phyloP scores from a whole-genome alignment of 495 filamentous ascomycete genomes.

The Annulohypoxylon bovei region DNA sequence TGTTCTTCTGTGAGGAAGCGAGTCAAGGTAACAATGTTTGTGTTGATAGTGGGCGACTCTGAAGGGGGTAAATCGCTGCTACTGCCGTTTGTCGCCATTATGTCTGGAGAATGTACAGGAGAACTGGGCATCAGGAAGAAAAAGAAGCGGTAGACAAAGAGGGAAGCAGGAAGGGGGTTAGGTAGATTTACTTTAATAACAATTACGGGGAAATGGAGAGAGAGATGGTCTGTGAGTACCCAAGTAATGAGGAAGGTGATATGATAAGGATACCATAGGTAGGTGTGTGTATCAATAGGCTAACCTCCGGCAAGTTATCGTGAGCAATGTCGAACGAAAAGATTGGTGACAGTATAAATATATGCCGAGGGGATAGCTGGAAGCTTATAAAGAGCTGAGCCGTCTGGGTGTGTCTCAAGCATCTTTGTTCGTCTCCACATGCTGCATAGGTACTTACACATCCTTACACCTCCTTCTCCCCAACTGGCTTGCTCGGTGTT shows the following conservation, averaged over 20 bases:
- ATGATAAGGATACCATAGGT: constrained; percentile 11
- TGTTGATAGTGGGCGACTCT: constrained; percentile 83
- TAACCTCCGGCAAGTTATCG: constrained; percentile 37
- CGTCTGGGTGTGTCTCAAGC: not conserved
- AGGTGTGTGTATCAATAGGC: constrained; percentile 12
- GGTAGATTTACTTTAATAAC: constrained; percentile 7
- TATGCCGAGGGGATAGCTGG: constrained; percentile 36
- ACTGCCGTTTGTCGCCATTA: constrained; percentile 50
- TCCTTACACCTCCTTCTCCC: constrained; percentile 5
- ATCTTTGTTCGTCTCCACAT: constrained; percentile 21
- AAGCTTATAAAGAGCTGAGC: constrained; percentile 29
- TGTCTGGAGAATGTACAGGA: constrained; percentile 6
- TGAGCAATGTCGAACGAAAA: constrained; percentile 20
- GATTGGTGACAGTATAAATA: constrained; percentile 13
- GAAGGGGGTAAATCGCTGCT: constrained; percentile 47
- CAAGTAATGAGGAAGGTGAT: constrained; percentile 17
- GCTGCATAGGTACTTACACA: no score
- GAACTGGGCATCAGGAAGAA: not conserved
- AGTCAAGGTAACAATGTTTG: constrained; percentile 93
- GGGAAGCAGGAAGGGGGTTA: not conserved
- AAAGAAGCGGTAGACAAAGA: not conserved
- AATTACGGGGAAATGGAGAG: constrained; percentile 18
- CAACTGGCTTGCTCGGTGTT: constrained; percentile 35
- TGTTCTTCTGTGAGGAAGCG: constrained; percentile 97
- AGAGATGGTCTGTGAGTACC: not conserved